phyloP scores from a whole-genome alignment of 192 early-diverging fungal species.

The Coemansia reversa region DNA sequence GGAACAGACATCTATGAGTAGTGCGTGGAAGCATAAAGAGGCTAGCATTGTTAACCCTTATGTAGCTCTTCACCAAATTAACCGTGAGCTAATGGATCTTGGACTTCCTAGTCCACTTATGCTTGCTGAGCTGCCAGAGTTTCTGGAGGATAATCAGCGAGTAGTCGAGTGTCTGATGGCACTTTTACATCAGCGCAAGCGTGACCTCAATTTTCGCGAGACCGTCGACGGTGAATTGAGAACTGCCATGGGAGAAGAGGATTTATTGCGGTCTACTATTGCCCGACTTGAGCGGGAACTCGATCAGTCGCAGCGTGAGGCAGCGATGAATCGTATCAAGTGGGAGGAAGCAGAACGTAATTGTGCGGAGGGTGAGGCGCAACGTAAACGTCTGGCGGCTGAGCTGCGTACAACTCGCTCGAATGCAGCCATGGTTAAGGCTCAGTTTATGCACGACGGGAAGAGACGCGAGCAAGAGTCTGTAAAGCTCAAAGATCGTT shows the following conservation, averaged over 20 bases:
- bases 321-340: constrained; percentile 24
- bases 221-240: constrained; percentile 44
- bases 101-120: constrained; percentile 48
- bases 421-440: constrained; percentile 27
- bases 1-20: constrained; percentile 46
- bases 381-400: constrained; percentile 22
- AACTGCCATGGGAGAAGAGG: constrained; percentile 50
- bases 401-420: constrained; percentile 39
- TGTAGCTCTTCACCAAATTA: constrained; percentile 41
- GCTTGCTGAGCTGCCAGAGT: constrained; percentile 41
- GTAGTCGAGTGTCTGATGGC: constrained; percentile 42
- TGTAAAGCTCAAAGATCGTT: constrained; percentile 35
- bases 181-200: constrained; percentile 30
- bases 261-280: constrained; percentile 27
- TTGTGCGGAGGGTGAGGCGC: constrained; percentile 14
- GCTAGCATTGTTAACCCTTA: constrained; percentile 27
- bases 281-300: constrained; percentile 40
- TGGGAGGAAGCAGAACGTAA: constrained; percentile 34
- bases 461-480: constrained; percentile 52
- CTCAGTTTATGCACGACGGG: constrained; percentile 47
- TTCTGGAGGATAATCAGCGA: constrained; percentile 45
- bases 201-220: constrained; percentile 45
- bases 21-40: constrained; percentile 20
- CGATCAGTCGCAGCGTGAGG: constrained; percentile 39
- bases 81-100: constrained; percentile 50